Evolutionary conservation across 2,329 filamentous ascomycete species (phyloP).

Genomic region (Fusarium marasasianum): DNA sequence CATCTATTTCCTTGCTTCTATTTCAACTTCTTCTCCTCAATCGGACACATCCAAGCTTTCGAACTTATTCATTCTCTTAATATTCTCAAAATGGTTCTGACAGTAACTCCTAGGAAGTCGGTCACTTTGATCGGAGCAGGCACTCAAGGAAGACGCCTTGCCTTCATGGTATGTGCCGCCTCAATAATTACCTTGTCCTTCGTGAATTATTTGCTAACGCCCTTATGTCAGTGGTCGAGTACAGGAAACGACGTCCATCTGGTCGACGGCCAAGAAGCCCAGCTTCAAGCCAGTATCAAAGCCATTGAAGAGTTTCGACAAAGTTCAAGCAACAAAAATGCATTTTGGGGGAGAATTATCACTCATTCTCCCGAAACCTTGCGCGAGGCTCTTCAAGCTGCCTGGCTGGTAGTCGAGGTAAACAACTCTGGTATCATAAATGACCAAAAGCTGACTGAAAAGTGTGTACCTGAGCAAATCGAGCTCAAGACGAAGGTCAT

Average conservation of each 20-base stretch:
- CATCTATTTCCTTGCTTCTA: not conserved
- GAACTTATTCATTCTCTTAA: not conserved
- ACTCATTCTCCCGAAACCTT: constrained; percentile 33
- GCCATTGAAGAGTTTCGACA: constrained; percentile 40
- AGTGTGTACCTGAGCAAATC: constrained; percentile 57
- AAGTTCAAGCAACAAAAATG: not conserved
- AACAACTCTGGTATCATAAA: rapidly evolving
- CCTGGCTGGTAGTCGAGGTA: constrained; percentile 46
- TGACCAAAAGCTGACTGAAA: not conserved
- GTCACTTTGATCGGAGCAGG: constrained; percentile 45
- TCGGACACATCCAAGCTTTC: not conserved
- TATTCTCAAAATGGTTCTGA: constrained; percentile 23
- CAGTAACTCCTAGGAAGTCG: constrained; percentile 8
- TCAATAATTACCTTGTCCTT: not conserved
- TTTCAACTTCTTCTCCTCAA: not conserved
- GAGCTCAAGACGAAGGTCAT: constrained; percentile 53
- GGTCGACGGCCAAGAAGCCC: constrained; percentile 39
- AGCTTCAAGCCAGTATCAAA: constrained; percentile 41
- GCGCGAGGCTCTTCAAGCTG: constrained; percentile 25
- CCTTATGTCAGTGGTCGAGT: constrained; percentile 43
- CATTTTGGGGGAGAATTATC: constrained; percentile 34
- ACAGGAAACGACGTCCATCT: constrained; percentile 43
- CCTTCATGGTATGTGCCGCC: constrained; percentile 42
- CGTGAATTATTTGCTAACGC: not conserved
- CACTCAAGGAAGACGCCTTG: constrained; percentile 45